Conservation (phyloP, 768 basidiomycete genomes). For the Leucosporidium creatinivorum region DNA sequence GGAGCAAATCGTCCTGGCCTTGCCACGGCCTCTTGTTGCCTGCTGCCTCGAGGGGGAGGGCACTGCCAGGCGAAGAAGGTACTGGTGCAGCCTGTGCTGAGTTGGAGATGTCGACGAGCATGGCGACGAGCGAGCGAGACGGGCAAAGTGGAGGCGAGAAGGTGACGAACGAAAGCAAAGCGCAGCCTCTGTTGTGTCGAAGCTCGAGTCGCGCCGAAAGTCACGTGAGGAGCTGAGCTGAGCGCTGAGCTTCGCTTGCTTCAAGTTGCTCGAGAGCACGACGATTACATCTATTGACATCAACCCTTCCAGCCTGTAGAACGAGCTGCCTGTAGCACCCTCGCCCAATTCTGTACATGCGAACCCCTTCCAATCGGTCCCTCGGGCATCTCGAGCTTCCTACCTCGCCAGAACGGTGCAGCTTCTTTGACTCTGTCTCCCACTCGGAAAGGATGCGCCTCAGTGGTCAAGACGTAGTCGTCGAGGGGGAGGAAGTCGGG, state of each 20-base stretch:
- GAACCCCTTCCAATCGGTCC: background rate
- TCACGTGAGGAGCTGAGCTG: too few relatives aligned
- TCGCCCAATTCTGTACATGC: background rate
- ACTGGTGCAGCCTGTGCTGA: background rate
- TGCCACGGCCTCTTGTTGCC: background rate
- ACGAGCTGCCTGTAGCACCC: background rate
- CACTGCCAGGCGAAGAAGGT: too few relatives aligned
- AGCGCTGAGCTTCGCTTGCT: too few relatives aligned
- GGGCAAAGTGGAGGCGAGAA: background rate
- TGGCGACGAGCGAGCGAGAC: background rate
- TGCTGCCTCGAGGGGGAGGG: too few relatives aligned
- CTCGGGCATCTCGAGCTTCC: background rate
- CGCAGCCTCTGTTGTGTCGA: too few relatives aligned
- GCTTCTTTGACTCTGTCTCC: constrained; percentile 42
- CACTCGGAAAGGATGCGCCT: constrained; percentile 68
- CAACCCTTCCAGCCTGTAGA: background rate
- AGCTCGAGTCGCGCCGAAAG: too few relatives aligned
- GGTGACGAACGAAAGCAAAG: background rate
- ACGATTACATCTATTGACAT: background rate
- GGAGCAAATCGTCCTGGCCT: background rate
- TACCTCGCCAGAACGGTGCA: background rate
- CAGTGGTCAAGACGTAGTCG: constrained; percentile 46
- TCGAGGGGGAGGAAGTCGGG: constrained; percentile 52
- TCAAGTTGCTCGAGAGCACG: background rate
- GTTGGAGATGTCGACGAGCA: background rate